Percentiles rank a stretch among this genome's conserved stretches.
These are phyloP conservation scores for Alternaria ventricosa DNA, from an alignment of 2,329 filamentous ascomycete genomes.

Conservation along the genomic window DNA sequence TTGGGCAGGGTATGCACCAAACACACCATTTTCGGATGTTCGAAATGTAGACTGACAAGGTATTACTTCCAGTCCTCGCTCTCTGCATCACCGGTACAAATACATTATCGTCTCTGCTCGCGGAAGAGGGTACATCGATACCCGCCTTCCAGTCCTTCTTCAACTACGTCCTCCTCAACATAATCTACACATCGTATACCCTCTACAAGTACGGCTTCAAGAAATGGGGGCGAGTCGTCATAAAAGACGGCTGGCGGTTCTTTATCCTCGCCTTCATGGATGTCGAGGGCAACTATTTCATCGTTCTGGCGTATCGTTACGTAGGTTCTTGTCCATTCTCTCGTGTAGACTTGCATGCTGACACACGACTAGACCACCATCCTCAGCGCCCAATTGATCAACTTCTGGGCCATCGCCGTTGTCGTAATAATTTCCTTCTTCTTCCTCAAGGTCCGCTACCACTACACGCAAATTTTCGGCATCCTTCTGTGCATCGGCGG, in stretches of 20 bases:
- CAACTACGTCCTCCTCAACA: constrained; percentile 84
- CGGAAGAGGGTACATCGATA: constrained; percentile 73
- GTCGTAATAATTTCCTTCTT: constrained; percentile 86
- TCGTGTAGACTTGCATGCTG: background rate
- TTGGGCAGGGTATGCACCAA: constrained; percentile 64
- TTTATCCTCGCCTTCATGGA: constrained; percentile 91
- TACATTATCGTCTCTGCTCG: constrained; percentile 83
- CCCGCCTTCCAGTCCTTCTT: constrained; percentile 96
- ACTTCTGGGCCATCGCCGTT: constrained; percentile 97
- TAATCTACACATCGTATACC: constrained; percentile 82
- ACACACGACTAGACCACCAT: constrained; percentile 73
- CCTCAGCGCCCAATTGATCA: constrained; percentile 90
- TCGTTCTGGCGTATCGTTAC: constrained; percentile 85
- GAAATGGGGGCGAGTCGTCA: constrained; percentile 69
- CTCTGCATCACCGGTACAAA: constrained; percentile 93
- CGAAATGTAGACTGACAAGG: background rate
- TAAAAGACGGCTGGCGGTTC: constrained; percentile 85
- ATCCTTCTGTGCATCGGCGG: constrained; percentile 92
- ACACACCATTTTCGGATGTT: background rate
- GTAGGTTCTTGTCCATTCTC: constrained; percentile 17
- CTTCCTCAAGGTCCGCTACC: constrained; percentile 87
- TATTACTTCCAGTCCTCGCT: constrained; percentile 46
- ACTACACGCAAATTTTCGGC: constrained; percentile 80
- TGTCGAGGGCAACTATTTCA: constrained; percentile 97
- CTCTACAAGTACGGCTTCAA: constrained; percentile 79